These are phyloP conservation scores for Botrytis pseudocinerea DNA, from an alignment of 2,329 filamentous ascomycete genomes.

Conservation along the genomic window DNA sequence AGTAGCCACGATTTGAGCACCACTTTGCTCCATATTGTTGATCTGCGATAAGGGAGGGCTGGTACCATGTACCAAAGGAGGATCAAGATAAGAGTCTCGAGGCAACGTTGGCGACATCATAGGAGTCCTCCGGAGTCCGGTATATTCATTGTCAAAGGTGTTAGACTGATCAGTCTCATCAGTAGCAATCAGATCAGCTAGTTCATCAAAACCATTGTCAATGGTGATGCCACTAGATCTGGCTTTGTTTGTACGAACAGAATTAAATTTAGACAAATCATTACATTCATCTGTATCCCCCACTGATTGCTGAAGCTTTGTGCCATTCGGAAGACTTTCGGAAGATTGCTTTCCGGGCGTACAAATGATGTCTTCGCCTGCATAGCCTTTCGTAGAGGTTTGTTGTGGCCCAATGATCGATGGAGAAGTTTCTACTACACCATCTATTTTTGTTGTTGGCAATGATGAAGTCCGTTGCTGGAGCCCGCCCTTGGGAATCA, in stretches of 20 bases:
- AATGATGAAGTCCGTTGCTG: constrained; percentile 12
- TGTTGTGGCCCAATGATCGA: background rate
- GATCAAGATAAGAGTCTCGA: constrained; percentile 22
- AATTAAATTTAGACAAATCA: background rate
- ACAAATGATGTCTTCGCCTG: background rate
- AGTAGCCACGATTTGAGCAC: background rate
- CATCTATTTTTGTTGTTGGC: background rate
- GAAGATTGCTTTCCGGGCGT: background rate
- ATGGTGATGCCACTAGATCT: constrained; percentile 29
- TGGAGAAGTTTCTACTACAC: background rate
- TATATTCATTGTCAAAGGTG: constrained; percentile 10
- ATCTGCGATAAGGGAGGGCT: constrained; percentile 24
- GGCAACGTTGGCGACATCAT: constrained; percentile 32
- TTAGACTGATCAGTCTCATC: constrained; percentile 23
- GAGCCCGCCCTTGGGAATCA: background rate
- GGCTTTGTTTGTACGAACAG: background rate
- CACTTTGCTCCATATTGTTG: background rate
- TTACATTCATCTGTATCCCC: background rate
- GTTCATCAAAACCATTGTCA: constrained; percentile 28
- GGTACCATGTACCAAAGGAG: constrained; percentile 14
- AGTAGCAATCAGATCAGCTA: constrained; percentile 26
- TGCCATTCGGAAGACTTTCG: no score
- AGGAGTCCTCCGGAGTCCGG: constrained; percentile 24
- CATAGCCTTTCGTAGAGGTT: background rate
- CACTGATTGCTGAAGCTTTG: background rate